Evolutionary conservation across 495 filamentous ascomycete genomes (phyloP).

Genomic region (Chlorociboria aeruginascens): DNA sequence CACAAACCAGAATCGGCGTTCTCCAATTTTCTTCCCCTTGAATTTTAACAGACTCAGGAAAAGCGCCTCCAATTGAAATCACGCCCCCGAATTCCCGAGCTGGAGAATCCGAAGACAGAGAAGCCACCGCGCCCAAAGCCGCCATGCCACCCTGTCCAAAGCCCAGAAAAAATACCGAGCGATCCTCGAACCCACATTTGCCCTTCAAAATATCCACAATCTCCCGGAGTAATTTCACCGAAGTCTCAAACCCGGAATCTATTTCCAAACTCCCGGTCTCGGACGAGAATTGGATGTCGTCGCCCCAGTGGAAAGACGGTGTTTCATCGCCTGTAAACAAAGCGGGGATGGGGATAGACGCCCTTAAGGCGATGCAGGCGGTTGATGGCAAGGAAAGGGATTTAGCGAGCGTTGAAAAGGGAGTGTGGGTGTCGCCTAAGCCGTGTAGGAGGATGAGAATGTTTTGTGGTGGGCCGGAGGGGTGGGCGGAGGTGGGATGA

Average conservation of each 20-base stretch:
- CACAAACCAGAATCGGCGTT: slow-evolving; percentile 66
- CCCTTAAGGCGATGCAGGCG: slow-evolving; percentile 62
- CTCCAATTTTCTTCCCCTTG: slow-evolving; percentile 36
- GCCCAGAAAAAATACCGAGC: slow-evolving; percentile 69
- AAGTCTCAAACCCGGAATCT: slow-evolving; percentile 62
- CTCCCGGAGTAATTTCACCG: slow-evolving; percentile 31
- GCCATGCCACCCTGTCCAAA: slow-evolving; percentile 82
- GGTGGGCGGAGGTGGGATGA: slow-evolving; percentile 23
- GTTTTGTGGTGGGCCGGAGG: slow-evolving; percentile 40
- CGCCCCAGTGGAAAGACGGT: slow-evolving; percentile 71
- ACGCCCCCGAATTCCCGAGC: slow-evolving; percentile 41
- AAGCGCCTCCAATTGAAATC: slow-evolving; percentile 63
- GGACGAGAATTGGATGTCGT: slow-evolving; percentile 64
- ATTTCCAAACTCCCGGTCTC: slow-evolving; percentile 55
- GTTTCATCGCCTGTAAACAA: slow-evolving; percentile 43
- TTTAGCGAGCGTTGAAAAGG: slow-evolving; percentile 51
- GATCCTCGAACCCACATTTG: slow-evolving; percentile 57
- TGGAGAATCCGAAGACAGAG: slow-evolving; percentile 4
- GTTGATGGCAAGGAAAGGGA: slow-evolving; percentile 68
- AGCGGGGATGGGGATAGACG: slow-evolving; percentile 59
- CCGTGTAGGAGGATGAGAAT: slow-evolving; percentile 86
- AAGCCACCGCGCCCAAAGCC: slow-evolving; percentile 46
- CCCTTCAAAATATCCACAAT: slow-evolving; percentile 46
- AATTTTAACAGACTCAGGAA: slow-evolving; percentile 38
- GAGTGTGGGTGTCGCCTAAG: slow-evolving; percentile 61